A percentile compares a stretch with the other conserved stretches of the same genome.
Evolutionary conservation across 257 asterid species (phyloP).

Genomic region (Petunia secreta): DNA sequence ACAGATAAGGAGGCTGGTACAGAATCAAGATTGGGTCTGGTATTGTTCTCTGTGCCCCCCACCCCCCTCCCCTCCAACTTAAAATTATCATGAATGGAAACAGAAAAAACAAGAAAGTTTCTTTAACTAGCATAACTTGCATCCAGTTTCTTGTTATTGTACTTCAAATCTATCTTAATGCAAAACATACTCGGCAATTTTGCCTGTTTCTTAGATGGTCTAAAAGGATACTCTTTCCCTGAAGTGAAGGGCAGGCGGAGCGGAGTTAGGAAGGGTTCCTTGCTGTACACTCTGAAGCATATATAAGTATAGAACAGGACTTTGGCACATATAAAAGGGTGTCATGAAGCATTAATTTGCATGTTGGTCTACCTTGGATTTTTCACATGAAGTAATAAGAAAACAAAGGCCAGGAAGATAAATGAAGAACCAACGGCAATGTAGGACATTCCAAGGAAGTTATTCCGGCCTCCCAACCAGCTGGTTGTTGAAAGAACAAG

Average conservation of each 20-base stretch:
- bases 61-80: neutral
- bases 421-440: conserved; percentile 52
- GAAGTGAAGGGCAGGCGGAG: neutral
- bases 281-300: conserved; percentile 7
- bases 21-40: conserved; percentile 10
- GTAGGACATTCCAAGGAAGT: conserved; percentile 68
- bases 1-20: neutral
- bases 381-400: conserved; percentile 59
- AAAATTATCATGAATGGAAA: neutral
- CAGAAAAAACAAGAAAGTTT: neutral
- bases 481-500: conserved; percentile 69
- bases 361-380: conserved; percentile 57
- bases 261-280: neutral
- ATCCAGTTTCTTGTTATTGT: conserved; percentile 8
- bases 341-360: neutral
- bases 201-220: neutral
- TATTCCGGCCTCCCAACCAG: conserved; percentile 77
- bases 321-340: conserved; percentile 25
- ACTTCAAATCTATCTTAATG: conserved; percentile 11
- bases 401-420: conserved; percentile 54
- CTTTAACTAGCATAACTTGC: conserved; percentile 7
- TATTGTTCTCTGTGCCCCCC: neutral
- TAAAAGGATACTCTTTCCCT: neutral
- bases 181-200: conserved; percentile 5
- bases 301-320: conserved; percentile 16